These are phyloP conservation scores for Cladophialophora carrionii DNA, from an alignment of 2,329 filamentous ascomycete species.

Conservation along the genomic window DNA sequence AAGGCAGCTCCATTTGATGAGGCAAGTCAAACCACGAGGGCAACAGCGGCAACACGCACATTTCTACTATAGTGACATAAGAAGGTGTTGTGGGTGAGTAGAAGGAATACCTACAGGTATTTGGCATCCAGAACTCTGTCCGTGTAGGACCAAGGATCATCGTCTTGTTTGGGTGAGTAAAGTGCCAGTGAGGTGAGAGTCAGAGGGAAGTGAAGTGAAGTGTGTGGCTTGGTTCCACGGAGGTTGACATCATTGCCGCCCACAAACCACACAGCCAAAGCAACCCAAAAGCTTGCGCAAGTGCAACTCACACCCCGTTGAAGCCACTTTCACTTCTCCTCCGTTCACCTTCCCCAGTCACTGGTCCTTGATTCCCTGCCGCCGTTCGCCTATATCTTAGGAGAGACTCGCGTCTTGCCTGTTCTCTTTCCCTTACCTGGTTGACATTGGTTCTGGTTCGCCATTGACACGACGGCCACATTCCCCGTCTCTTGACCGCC, in stretches of 20 bases:
- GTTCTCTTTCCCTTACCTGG: not conserved
- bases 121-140: not conserved
- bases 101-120: not conserved
- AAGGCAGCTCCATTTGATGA: not conserved
- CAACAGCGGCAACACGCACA: not conserved
- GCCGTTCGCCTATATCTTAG: slow-evolving; percentile 8
- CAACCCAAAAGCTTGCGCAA: slow-evolving; percentile 11
- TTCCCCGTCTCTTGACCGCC: slow-evolving; percentile 2
- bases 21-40: not conserved
- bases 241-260: slow-evolving; percentile 13
- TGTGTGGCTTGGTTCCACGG: slow-evolving; percentile 4
- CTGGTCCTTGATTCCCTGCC: not conserved
- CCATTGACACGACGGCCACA: not conserved
- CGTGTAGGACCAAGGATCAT: not conserved
- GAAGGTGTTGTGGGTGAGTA: not conserved
- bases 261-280: not conserved
- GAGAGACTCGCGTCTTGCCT: not conserved
- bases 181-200: not conserved
- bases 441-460: not conserved
- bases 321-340: slow-evolving; percentile 6
- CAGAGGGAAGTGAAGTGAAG: not conserved
- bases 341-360: slow-evolving; percentile 6
- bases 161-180: not conserved
- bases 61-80: not conserved
- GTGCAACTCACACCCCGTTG: slow-evolving; percentile 1